Evolutionary conservation across 352 stramenopile genomes (phyloP).

Genomic region (Phytophthora nicotianae): DNA sequence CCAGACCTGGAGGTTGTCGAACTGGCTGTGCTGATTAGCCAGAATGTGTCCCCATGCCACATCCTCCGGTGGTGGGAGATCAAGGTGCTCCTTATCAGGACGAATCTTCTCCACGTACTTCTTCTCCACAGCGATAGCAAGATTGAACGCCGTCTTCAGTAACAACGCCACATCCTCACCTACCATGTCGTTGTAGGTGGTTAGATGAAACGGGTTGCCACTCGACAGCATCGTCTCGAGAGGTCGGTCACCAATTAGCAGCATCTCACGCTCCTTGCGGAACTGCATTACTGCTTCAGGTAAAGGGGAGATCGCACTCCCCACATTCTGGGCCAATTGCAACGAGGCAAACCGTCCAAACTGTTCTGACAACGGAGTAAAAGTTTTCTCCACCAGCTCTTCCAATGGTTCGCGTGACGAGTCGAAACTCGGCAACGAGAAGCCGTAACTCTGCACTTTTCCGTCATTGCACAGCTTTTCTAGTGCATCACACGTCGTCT

Average conservation of each 20-base stretch:
- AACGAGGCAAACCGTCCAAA: constrained; percentile 64
- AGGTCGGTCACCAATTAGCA: constrained; percentile 68
- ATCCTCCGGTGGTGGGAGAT: constrained; percentile 55
- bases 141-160: constrained; percentile 84
- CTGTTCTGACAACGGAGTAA: constrained; percentile 46
- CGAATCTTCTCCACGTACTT: constrained; percentile 78
- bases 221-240: constrained; percentile 67
- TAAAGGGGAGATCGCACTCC: constrained; percentile 40
- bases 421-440: constrained; percentile 44
- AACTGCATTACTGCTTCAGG: constrained; percentile 46
- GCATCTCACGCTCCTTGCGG: constrained; percentile 46
- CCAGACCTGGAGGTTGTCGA: constrained; percentile 89
- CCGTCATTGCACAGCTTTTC: constrained; percentile 45
- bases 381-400: constrained; percentile 47
- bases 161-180: constrained; percentile 74
- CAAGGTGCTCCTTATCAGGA: constrained; percentile 44
- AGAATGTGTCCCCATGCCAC: constrained; percentile 85
- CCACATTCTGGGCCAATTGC: constrained; percentile 60
- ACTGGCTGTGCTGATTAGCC: constrained; percentile 79
- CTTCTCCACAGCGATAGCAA: constrained; percentile 81
- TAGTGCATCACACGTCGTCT: constrained; percentile 39
- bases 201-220: constrained; percentile 66
- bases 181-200: constrained; percentile 41
- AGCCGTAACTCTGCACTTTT: constrained; percentile 73
- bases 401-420: constrained; percentile 36